Evolutionary conservation across 257 asterid genomes (phyloP).

Genomic region (Handroanthus guayacan): DNA sequence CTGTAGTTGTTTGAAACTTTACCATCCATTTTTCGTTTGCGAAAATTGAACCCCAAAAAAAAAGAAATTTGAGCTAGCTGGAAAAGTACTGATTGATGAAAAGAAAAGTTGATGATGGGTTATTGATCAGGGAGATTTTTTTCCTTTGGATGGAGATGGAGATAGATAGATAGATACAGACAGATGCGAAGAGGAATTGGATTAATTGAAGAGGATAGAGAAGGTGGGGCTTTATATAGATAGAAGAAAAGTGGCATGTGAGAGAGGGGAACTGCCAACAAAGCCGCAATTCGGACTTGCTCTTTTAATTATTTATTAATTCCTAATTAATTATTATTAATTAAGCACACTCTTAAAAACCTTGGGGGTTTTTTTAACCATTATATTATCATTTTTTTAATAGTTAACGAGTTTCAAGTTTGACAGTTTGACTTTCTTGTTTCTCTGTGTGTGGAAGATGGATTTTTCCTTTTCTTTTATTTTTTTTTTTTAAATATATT

Average conservation of each 20-base stretch:
- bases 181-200: constrained; percentile 8
- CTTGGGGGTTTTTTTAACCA: constrained; percentile 10
- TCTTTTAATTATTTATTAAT: background rate
- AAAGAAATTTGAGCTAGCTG: background rate
- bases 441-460: constrained; percentile 32
- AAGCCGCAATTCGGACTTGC: constrained; percentile 57
- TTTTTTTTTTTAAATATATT: background rate
- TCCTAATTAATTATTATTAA: constrained; percentile 25
- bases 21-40: constrained; percentile 40
- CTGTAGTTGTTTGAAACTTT: constrained; percentile 17
- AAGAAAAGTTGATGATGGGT: constrained; percentile 26
- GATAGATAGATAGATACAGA: constrained; percentile 9
- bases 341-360: constrained; percentile 36
- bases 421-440: constrained; percentile 64
- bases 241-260: constrained; percentile 51
- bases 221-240: constrained; percentile 62
- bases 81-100: constrained; percentile 38
- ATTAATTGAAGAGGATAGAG: constrained; percentile 42
- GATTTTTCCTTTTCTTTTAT: background rate
- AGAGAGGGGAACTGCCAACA: constrained; percentile 34
- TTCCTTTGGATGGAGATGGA: background rate
- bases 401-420: constrained; percentile 37
- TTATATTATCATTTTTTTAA: background rate
- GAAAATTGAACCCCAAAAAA: background rate
- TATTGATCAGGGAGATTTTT: background rate